Evolutionary conservation across 176 grass and related monocot genomes (phyloP), one percentile per base, ranked within the genome.

Genomic region (Zea mays): DNA sequence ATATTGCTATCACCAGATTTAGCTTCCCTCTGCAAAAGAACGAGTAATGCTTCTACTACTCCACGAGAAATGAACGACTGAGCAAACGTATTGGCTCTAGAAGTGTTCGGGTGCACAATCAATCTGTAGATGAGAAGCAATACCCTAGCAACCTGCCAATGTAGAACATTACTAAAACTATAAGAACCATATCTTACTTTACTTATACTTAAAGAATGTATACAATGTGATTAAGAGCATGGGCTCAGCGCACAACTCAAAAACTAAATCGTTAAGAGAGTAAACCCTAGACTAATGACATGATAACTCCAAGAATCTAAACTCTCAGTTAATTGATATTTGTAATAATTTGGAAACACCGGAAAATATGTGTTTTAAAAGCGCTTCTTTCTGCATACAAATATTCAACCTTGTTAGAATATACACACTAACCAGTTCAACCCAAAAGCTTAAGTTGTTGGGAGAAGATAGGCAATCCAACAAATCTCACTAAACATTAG

Each of bases 121-220:
- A 99, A 82, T 73, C 96, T 99, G 74, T 90, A 99, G 74, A 99
- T 87, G 72, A 99, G 92, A 82, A 93, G 96, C 79, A 99, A 82
- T 64, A 99, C 92, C 86, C 96, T 89, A 74, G 92, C 92, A 88
- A 99, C 92, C 96, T 99, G 87, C 66, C 74, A 90, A 88, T 20
- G 78, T 77, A 88, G 48, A 20, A 81, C 54, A 67, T 81, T 48
- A 39, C 48, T 65, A 66, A 65, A 51, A 76, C 51, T 59, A 56
- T 63, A 89, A 81, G 21, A 64, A 54, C 65, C 39, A 38, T 78
- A 64, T 81, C 52, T 80, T 74, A 59, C 72, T 60, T 35, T 35
- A 33, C 20, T 81, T 63, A 58, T 27, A 79, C 75, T 40, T 79
- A 74, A 73, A 74, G 62, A 73, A 81, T 45, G 63, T 59, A 69